Percentiles rank a stretch among this genome's conserved stretches.
Evolutionary conservation across 441 rosid genomes (phyloP).

Genomic region (Isatis lusitanica): DNA sequence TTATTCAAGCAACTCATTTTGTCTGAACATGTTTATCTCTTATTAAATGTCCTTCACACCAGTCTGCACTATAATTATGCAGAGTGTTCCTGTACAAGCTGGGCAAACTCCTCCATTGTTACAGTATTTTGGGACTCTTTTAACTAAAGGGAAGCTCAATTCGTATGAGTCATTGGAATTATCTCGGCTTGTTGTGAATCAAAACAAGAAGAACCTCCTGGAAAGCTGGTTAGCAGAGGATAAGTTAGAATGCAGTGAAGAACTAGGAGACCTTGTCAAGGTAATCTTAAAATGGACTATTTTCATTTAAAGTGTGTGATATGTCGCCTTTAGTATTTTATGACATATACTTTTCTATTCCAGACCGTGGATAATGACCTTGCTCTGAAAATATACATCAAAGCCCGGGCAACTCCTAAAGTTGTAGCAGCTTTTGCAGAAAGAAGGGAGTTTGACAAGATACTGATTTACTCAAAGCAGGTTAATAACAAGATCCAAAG

Average conservation of each 20-base stretch:
- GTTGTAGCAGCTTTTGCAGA: conserved; percentile 99
- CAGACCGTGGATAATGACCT: conserved; percentile 98
- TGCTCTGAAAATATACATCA: conserved; percentile 85
- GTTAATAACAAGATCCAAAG: conserved; percentile 38
- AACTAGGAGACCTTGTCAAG: conserved; percentile 98
- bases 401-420: conserved; percentile 95
- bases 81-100: conserved; percentile 98
- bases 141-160: conserved; percentile 91
- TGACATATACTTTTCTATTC: conserved; percentile 26
- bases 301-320: conserved; percentile 13
- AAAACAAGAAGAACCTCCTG: conserved; percentile 88
- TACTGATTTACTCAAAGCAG: conserved; percentile 91
- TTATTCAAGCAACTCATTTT: background rate
- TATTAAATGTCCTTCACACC: background rate
- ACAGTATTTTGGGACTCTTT: conserved; percentile 94
- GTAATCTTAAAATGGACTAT: conserved; percentile 43
- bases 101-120: conserved; percentile 95
- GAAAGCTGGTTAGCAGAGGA: conserved; percentile 96
- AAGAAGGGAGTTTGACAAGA: conserved; percentile 93
- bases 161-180: conserved; percentile 92
- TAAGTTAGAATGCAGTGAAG: conserved; percentile 96
- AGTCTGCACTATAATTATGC: conserved; percentile 22
- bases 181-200: conserved; percentile 94
- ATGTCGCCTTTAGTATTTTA: background rate
- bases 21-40: background rate